Evolutionary conservation across 331 rosid genomes (phyloP), one percentile per base, ranked within the genome.

Genomic region (Acacia concinna): DNA sequence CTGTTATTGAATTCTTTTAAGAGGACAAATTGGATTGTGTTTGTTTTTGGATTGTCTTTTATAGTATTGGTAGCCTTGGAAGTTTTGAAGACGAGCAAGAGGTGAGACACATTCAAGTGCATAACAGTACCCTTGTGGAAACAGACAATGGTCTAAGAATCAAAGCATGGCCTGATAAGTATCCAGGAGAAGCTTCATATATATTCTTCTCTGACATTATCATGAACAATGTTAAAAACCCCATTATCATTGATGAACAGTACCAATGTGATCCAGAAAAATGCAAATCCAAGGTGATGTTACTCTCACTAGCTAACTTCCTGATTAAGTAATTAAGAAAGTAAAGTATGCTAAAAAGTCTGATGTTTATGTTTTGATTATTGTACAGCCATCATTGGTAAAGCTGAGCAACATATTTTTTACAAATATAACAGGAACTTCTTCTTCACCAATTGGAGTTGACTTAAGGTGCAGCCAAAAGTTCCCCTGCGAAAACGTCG

Each of bases 351-450:
- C 27, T 51, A 20, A 51, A 51, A 51, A n/a, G n/a, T n/a, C 11
- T 51, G 59, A 28, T 27, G 59, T 43, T 43, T 71, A 21, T 65
- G 46, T 30, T 75, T 27, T 47, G 62, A 76, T 11, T 63, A 59
- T 79, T 63, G 67, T 79, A 77, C 89, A 86, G 89, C 85, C 85
- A 67, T 86, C 89, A 43, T 84, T 79, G 17, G 89, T 82, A 28
- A 32, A 82, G 69, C 6, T 86, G n/a, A 52, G 11, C 1, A 32
- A 73, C 54, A 2, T 86, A 14, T 1, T 0, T 8, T 82, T 47
- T 28, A 0, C 62, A 60, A 80, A 86, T 37, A 43, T 86, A 79
- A 82, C 0, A 41, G 89, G 89, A 60, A 86, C 81, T 11, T 73
- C 85, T 51, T 25, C 3, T 25, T 40, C 81, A 62, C 72, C 59